Percentiles rank a stretch among this genome's conserved stretches.
These are phyloP conservation scores for Isoetes taiwanensis DNA, from an alignment of 75 land plant genomes.

Conservation along the genomic window DNA sequence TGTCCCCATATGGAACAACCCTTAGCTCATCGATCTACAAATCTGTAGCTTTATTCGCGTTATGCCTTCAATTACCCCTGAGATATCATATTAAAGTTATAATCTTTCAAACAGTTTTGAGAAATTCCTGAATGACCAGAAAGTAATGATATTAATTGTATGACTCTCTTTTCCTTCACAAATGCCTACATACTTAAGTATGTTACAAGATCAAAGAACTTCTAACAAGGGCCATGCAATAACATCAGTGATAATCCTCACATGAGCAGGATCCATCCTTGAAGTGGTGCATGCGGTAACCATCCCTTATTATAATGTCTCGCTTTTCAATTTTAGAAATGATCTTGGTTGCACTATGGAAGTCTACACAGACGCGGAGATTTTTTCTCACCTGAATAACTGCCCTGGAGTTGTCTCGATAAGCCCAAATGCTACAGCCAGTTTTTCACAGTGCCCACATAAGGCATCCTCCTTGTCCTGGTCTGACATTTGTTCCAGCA, in stretches of 20 bases:
- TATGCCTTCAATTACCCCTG: no score
- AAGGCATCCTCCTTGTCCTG: conserved; percentile 32
- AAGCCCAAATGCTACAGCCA: conserved; percentile 54
- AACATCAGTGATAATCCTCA: conserved; percentile 35
- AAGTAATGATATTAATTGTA: no score
- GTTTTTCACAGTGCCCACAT: conserved; percentile 48
- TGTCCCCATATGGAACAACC: no score
- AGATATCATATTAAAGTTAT: no score
- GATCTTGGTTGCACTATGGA: conserved; percentile 47
- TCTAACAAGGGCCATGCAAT: no score
- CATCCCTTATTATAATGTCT: conserved; percentile 39
- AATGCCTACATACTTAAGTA: no score
- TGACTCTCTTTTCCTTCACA: no score
- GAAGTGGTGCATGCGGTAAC: conserved; percentile 56
- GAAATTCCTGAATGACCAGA: no score
- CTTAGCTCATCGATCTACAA: no score
- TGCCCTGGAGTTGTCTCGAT: conserved; percentile 20
- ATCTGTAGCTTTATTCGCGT: no score
- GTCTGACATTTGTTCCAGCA: conserved; percentile 24
- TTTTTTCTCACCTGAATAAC: conserved; percentile 50
- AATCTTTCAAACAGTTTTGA: no score
- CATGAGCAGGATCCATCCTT: conserved; percentile 48
- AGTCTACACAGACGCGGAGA: conserved; percentile 54
- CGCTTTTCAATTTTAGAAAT: conserved; percentile 32
- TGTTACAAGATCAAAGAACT: no score